Percentiles rank a stretch among this genome's conserved stretches.
These are phyloP conservation scores for Fagus crenata DNA, from an alignment of 306 rosid species.

Conservation along the genomic window DNA sequence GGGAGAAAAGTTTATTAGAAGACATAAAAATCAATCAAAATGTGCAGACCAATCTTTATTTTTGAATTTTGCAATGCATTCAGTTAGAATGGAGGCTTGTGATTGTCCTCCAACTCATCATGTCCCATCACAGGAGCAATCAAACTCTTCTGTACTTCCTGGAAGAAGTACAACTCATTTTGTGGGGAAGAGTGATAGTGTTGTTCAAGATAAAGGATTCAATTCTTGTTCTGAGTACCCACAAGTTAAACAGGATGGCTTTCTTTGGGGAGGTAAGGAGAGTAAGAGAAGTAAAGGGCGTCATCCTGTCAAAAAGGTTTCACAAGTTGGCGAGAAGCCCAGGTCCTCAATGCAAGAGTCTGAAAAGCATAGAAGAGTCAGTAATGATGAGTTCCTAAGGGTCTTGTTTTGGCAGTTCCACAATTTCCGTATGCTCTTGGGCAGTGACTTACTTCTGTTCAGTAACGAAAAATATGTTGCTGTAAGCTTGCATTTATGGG, in stretches of 20 bases:
- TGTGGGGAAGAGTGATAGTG: conserved; percentile 48
- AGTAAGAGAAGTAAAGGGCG: conserved; percentile 54
- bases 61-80: conserved; percentile 96
- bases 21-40: conserved; percentile 78
- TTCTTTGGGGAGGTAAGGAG: conserved; percentile 66
- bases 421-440: conserved; percentile 95
- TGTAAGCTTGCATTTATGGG: conserved; percentile 98
- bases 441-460: conserved; percentile 89
- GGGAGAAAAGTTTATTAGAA: conserved; percentile 86
- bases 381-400: conserved; percentile 67
- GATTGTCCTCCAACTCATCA: conserved; percentile 90
- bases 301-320: conserved; percentile 61
- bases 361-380: conserved; percentile 75
- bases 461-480: conserved; percentile 95
- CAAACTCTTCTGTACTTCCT: conserved; percentile 70
- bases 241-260: conserved; percentile 50
- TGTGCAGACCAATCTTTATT: conserved; percentile 86
- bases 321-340: conserved; percentile 82
- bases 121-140: conserved; percentile 53
- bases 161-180: conserved; percentile 63
- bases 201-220: conserved; percentile 52
- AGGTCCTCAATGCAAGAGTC: conserved; percentile 70
- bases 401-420: conserved; percentile 96
- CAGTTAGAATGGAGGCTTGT: conserved; percentile 97
- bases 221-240: conserved; percentile 57